Base-by-base conservation (phyloP, 2,329 filamentous ascomycete species). In the Fonsecaea pugnacius region DNA sequence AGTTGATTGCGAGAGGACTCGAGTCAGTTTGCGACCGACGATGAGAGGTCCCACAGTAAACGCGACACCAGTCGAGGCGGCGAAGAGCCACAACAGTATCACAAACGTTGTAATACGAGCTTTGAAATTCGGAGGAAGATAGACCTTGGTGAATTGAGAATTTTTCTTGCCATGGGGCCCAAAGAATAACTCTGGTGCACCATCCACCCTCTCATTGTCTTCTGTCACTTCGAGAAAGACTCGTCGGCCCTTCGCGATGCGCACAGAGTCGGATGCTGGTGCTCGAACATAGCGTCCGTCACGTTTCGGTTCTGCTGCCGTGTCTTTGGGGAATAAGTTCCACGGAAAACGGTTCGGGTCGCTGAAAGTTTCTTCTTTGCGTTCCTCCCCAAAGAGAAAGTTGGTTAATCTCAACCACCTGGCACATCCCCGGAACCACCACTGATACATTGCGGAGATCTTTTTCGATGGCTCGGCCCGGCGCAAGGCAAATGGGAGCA, bases 361-460 rank as follows among this genome's bases (percentile, higher is more conserved):
- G 21, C 60, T 60, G 50, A 63, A 60, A 91, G 77, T 97, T 75
- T 99, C 94, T 66, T 96, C 91, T 24, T 86, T 80, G 32, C 84
- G 84, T 64, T 91, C 86, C 70, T 96, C 90, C 14, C 91, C 92
- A 73, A 99, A 98, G 48, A 99, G 85, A 75, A 99, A 99, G 79
- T 93, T 91, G 1, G 92, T 96, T 38, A 99, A 82, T 24, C 94
- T 87, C 58, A 99, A 81, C 46, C 83, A 80, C 57, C 91, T 85
- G 12, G 93, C 95, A 74, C 93, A 96, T 71, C 86, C 87, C 70
- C 90, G 89, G 79, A 99, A 96, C 92, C 95, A 99, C 94, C 94
- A 98, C 7, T 88, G 89, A 75, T 96, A 99, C 82, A 97, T 89
- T 60, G 84, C 82, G 70, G 96, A 90, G 2, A 99, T 81, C 0